Base-by-base conservation (phyloP, 768 basidiomycete genomes). In the Rossbeevera mucosa region DNA sequence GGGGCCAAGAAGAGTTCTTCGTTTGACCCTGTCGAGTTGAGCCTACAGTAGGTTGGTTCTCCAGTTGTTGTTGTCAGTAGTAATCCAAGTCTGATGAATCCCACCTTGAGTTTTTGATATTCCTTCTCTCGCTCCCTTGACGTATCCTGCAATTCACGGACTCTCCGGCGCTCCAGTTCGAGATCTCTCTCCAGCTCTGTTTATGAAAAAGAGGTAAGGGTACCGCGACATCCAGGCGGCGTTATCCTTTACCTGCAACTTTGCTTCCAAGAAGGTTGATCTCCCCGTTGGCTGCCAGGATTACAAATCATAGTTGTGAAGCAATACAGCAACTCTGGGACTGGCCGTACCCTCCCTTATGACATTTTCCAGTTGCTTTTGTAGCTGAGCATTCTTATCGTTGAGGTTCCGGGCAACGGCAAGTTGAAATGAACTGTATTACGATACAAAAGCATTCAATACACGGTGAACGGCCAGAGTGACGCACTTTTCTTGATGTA, bases 291-390 rank as follows among this genome's bases (percentile, higher is more conserved):
- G 91, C 91, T 92, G 52, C n/a, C n/a, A n/a, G 1, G 36, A 46
- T 46, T 26, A 26, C 11, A 40, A 29, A 43, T 12, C 8, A 41
- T 5, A 47, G 5, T 42, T 26, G 8, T 24, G 45, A 48, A 22
- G 40, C 5, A 28, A 16, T 18, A 21, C 5, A 20, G 18, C 5
- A 5, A 25, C 38, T 21, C 40, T 24, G 26, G 18, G 54, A 31
- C 1, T 26, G 7, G 36, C 16, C 59, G 28, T 52, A 88, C 90
- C 90, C 82, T 93, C 91, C 70, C 89, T 74, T 51, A 93, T 74
- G 42, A 92, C 88, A 61, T 85, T 92, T 26, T 91, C 89, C 2
- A 93, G 69, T 60, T 92, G 89, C 60, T 93, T 91, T 63, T 91
- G 88, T 38, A 89, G 64, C 58, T 90, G 88, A 6, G 84, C 80